Conservation (phyloP, 495 filamentous ascomycete genomes). For the Podospora didyma region DNA sequence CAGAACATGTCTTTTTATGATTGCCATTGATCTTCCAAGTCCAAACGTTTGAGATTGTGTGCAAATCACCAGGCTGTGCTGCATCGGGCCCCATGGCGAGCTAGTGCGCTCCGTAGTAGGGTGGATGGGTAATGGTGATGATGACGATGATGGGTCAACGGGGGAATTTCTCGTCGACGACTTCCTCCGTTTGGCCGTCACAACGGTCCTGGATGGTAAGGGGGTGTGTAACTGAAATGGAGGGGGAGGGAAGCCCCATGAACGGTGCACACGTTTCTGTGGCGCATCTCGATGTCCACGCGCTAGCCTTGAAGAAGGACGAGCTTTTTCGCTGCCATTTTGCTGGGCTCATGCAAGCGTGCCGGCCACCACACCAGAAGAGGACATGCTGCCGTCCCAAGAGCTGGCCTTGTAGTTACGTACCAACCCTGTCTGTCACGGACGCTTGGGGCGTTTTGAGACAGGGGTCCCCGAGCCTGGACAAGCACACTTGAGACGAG, state of each 20-base stretch:
- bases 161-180: no score
- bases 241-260: neutral
- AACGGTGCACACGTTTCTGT: slow-evolving; percentile 11
- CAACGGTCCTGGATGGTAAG: neutral
- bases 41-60: slow-evolving; percentile 28
- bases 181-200: neutral
- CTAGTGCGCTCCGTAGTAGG: slow-evolving; percentile 1
- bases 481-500: slow-evolving; percentile 46
- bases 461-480: slow-evolving; percentile 24
- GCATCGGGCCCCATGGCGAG: neutral
- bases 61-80: slow-evolving; percentile 3
- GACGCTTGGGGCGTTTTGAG: slow-evolving; percentile 29
- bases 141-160: no score
- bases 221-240: neutral
- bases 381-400: slow-evolving; percentile 26
- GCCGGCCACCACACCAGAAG: slow-evolving; percentile 24
- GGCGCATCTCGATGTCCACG: slow-evolving; percentile 8
- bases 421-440: slow-evolving; percentile 21
- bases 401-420: slow-evolving; percentile 13
- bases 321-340: slow-evolving; percentile 17
- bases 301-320: slow-evolving; percentile 17
- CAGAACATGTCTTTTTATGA: slow-evolving; percentile 18
- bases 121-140: no score
- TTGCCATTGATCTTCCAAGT: slow-evolving; percentile 30
- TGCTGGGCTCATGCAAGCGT: slow-evolving; percentile 21